Base-by-base conservation (phyloP, 345 rosid genomes). In the Raphanus sativus region DNA sequence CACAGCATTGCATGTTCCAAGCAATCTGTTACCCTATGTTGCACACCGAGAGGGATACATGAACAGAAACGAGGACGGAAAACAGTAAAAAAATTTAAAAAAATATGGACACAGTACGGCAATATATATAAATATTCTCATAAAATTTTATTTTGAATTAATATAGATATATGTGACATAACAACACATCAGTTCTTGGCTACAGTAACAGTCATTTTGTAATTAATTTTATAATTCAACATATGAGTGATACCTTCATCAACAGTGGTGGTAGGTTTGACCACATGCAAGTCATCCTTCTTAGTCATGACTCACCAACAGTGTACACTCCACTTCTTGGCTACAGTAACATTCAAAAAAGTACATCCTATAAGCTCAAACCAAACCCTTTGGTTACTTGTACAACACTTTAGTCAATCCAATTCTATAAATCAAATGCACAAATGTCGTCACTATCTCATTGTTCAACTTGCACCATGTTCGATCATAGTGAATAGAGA, bases 251-350 rank as follows among this genome's bases (percentile, higher is more conserved):
- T 67, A 93, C 96, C 98, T 81, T 91, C 89, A 75, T 93, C 98
- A 16, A 91, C 97, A 60, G 92, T 86, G 33, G 98, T 90, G 3
- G 83, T 83, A 26, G 97, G 86, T 81, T 91, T 94, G 24, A 87
- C 94, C 28, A 87, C 96, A 65, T 81, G 89, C 82, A 94, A 77
- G 28, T 86, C 88, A 36, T 89, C 93, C 76, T 88, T 90, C 75
- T 65, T 86, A 0, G 97, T 94, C 98, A 92, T 90, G 74, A 90
- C 77, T 94, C 94, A 65, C 94, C 97, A 71, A 94, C 98, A 11
- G 87, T 88, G 71, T 50, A 50, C 58, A 85, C 65, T 55, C 86
- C 89, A 81, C 77, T 76, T 83, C 71, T 86, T 48, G 89, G 84
- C 95, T 94, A 86, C 85, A 84, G 25, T 0, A 67, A 58, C 26